These are phyloP conservation scores for Escovopsis sp. DNA, from an alignment of 2,329 filamentous ascomycete genomes.

Conservation along the genomic window DNA sequence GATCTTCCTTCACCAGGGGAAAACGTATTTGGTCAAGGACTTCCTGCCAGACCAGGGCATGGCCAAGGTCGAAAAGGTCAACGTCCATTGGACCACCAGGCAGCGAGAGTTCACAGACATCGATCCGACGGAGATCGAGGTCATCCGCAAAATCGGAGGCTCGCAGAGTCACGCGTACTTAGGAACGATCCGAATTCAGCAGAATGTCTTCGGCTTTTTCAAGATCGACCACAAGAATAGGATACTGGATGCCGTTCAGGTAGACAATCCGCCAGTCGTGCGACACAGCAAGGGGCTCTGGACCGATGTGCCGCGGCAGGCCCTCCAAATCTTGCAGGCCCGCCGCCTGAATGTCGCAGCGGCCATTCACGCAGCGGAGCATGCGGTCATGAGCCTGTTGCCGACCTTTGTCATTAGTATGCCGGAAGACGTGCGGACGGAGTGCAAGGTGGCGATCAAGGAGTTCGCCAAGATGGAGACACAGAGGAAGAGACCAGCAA, in stretches of 20 bases:
- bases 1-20: slow-evolving; percentile 94
- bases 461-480: slow-evolving; percentile 63
- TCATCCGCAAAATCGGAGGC: slow-evolving; percentile 53
- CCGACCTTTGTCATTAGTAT: slow-evolving; percentile 83
- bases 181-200: slow-evolving; percentile 70
- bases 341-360: slow-evolving; percentile 67
- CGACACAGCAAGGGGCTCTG: slow-evolving; percentile 82
- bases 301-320: slow-evolving; percentile 72
- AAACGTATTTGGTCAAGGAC: slow-evolving; percentile 80
- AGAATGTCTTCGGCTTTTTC: slow-evolving; percentile 92
- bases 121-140: slow-evolving; percentile 83
- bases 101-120: slow-evolving; percentile 91
- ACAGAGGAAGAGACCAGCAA: slow-evolving; percentile 64
- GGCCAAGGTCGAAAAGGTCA: slow-evolving; percentile 75
- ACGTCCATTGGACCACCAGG: slow-evolving; percentile 87
- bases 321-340: slow-evolving; percentile 62
- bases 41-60: slow-evolving; percentile 67
- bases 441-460: slow-evolving; percentile 81
- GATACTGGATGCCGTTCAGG: slow-evolving; percentile 80
- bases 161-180: slow-evolving; percentile 63
- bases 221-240: slow-evolving; percentile 78
- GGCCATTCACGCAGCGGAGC: slow-evolving; percentile 88
- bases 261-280: slow-evolving; percentile 84
- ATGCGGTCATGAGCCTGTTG: slow-evolving; percentile 73
- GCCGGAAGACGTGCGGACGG: slow-evolving; percentile 83